Conservation (phyloP, 2,329 filamentous ascomycete genomes). For the Microcyclospora pomicola region DNA sequence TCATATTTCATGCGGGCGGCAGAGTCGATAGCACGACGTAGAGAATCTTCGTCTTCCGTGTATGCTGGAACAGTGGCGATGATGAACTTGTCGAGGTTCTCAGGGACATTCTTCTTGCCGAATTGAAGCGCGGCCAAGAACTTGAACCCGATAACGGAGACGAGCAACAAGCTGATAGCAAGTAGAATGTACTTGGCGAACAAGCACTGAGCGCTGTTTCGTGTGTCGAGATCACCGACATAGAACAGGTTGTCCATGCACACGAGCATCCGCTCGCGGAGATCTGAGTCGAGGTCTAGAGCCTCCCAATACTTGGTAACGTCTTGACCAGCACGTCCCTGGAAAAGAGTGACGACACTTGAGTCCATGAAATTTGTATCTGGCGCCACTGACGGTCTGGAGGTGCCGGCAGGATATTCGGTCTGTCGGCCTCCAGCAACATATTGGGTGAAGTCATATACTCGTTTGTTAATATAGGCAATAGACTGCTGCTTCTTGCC, state of each 20-base stretch:
- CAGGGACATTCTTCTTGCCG: constrained; percentile 74
- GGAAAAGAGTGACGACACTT: constrained; percentile 62
- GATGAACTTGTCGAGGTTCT: constrained; percentile 95
- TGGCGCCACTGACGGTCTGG: constrained; percentile 30
- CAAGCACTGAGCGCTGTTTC: constrained; percentile 69
- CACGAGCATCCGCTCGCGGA: constrained; percentile 56
- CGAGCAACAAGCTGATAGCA: constrained; percentile 67
- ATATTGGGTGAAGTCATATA: constrained; percentile 88
- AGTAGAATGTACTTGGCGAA: constrained; percentile 86
- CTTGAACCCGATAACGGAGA: constrained; percentile 79
- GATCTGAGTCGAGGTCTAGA: constrained; percentile 42
- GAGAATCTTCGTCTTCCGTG: constrained; percentile 93
- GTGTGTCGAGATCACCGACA: constrained; percentile 78
- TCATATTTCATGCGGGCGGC: constrained; percentile 92
- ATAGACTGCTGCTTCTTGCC: constrained; percentile 40
- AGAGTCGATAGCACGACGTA: constrained; percentile 93
- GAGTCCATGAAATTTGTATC: constrained; percentile 70
- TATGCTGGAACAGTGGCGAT: constrained; percentile 97
- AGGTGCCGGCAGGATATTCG: constrained; percentile 40
- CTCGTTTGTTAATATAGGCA: constrained; percentile 60
- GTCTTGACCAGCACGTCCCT: constrained; percentile 60
- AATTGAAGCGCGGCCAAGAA: constrained; percentile 96
- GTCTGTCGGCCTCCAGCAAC: constrained; percentile 58
- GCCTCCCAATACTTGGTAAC: constrained; percentile 71
- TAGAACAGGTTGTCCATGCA: constrained; percentile 95